These are phyloP conservation scores for Penicillium sp. DNA, from an alignment of 2,329 filamentous ascomycete genomes.

Conservation along the genomic window DNA sequence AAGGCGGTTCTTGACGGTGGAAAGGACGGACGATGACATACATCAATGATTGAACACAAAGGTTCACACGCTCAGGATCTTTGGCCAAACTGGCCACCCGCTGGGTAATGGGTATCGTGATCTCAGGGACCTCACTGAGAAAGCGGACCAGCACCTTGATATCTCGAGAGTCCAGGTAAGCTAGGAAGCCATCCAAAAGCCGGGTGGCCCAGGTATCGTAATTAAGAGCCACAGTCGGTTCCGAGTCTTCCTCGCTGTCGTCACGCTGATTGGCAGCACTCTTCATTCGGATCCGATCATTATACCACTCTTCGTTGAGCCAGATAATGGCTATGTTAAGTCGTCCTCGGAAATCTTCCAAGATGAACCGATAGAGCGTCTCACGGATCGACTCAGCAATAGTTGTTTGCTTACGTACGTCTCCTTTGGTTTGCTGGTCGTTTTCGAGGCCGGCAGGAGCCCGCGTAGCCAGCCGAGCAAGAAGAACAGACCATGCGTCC, in stretches of 20 bases:
- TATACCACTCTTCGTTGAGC: conserved; percentile 98
- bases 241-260: conserved; percentile 42
- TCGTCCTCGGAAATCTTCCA: conserved; percentile 86
- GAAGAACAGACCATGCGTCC: conserved; percentile 86
- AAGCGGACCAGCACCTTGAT: conserved; percentile 81
- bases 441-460: conserved; percentile 66
- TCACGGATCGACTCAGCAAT: conserved; percentile 70
- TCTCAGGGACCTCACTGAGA: conserved; percentile 81
- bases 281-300: conserved; percentile 63
- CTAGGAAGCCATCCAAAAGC: conserved; percentile 83
- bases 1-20: not conserved
- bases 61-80: conserved; percentile 61
- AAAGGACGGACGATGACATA: conserved; percentile 33
- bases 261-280: conserved; percentile 41
- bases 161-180: conserved; percentile 87
- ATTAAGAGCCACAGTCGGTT: conserved; percentile 50
- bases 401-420: conserved; percentile 29
- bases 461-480: conserved; percentile 80
- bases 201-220: conserved; percentile 78
- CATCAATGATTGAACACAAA: conserved; percentile 58
- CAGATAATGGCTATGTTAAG: conserved; percentile 90
- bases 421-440: conserved; percentile 31
- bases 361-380: conserved; percentile 75
- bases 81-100: conserved; percentile 64
- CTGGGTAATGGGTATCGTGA: conserved; percentile 68